phyloP scores from a whole-genome alignment of 1,139 yeast genomes.

The Lodderomyces elongisporus region DNA sequence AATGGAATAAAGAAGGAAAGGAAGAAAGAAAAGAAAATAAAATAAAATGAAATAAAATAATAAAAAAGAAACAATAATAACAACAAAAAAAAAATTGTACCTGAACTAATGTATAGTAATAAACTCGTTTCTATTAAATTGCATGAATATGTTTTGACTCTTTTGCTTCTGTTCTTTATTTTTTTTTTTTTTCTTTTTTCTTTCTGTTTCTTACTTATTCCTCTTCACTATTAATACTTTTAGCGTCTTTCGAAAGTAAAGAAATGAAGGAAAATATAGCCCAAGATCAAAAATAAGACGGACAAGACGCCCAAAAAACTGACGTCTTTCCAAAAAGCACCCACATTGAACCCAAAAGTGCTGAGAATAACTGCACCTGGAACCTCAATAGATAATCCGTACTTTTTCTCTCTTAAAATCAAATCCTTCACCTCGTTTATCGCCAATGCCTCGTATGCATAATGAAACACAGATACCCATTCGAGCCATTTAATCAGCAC shows the following conservation, averaged over 20 bases:
- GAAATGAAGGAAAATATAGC: constrained; percentile 69
- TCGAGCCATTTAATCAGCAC: constrained; percentile 72
- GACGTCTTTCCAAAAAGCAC: constrained; percentile 67
- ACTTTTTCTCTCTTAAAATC: constrained; percentile 79
- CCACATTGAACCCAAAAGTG: constrained; percentile 88
- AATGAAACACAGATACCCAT: constrained; percentile 86
- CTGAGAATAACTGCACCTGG: constrained; percentile 97
- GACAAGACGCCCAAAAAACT: constrained; percentile 47
- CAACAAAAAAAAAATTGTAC: no score
- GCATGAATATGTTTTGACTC: no score
- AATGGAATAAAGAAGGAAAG: no score
- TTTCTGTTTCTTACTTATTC: neutral
- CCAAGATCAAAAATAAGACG: constrained; percentile 52
- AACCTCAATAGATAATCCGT: constrained; percentile 91
- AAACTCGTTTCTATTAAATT: no score
- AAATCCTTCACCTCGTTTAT: constrained; percentile 92
- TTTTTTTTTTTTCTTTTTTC: neutral
- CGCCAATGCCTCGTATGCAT: constrained; percentile 87
- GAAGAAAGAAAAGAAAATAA: no score
- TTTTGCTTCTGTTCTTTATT: neutral
- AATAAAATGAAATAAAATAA: neutral
- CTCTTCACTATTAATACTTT: neutral
- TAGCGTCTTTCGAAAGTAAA: constrained; percentile 73
- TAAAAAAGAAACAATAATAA: neutral
- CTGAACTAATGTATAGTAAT: no score